A percentile compares a stretch with the other conserved stretches of the same genome.
Evolutionary conservation across 2,329 filamentous ascomycete genomes (phyloP).

Genomic region (Gremmenia infestans): DNA sequence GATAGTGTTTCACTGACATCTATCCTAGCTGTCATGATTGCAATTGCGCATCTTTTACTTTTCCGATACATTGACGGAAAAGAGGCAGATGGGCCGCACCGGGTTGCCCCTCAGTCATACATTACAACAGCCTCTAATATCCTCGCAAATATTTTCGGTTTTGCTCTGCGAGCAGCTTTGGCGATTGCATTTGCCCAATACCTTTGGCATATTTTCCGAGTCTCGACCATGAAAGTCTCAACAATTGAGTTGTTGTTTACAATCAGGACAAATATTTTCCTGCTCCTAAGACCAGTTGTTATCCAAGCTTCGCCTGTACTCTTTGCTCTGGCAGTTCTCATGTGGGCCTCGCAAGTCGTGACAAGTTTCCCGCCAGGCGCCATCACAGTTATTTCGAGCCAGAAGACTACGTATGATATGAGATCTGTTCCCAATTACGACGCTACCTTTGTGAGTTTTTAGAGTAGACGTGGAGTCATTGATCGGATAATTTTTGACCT

Average conservation of each 20-base stretch:
- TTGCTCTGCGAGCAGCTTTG: conserved; percentile 10
- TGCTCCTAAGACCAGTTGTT: conserved; percentile 6
- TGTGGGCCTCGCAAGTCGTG: conserved; percentile 14
- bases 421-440: conserved; percentile 18
- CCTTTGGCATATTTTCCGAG: conserved; percentile 21
- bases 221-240: conserved; percentile 21
- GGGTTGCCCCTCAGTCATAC: conserved; percentile 17
- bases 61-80: conserved; percentile 20
- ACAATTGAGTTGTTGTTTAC: conserved; percentile 21
- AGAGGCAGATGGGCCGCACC: conserved; percentile 17
- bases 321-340: conserved; percentile 14
- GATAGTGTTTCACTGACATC: not conserved
- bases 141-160: conserved; percentile 21
- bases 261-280: conserved; percentile 17
- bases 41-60: conserved; percentile 15
- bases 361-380: conserved; percentile 23
- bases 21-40: conserved; percentile 12
- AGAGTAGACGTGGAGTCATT: not conserved
- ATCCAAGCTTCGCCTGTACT: conserved; percentile 16
- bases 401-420: not conserved
- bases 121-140: conserved; percentile 23
- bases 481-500: not conserved
- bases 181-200: conserved; percentile 18
- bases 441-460: conserved; percentile 19
- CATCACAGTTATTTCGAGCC: conserved; percentile 12